Percentiles rank a stretch among this genome's conserved stretches.
These are phyloP conservation scores for Huntiella bhutanensis DNA, from an alignment of 2,329 filamentous ascomycete species.

Conservation along the genomic window DNA sequence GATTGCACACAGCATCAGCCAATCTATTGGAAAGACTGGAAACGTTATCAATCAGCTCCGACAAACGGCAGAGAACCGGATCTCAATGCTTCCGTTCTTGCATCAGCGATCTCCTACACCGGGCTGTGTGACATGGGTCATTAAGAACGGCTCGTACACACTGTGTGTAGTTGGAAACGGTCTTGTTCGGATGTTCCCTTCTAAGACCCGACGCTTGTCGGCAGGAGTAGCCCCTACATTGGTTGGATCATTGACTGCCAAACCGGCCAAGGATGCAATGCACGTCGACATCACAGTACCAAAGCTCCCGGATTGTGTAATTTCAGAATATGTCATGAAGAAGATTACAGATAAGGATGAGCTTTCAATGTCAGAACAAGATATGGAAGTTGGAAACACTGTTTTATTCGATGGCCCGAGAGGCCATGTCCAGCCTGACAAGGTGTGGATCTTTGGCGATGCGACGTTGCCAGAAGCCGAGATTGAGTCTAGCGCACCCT, in stretches of 20 bases:
- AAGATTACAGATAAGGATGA: slow-evolving; percentile 21
- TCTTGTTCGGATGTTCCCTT: slow-evolving; percentile 44
- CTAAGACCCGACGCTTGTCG: slow-evolving; percentile 35
- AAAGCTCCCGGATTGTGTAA: slow-evolving; percentile 37
- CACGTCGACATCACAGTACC: slow-evolving; percentile 50
- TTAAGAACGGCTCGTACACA: slow-evolving; percentile 39
- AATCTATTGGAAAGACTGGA: slow-evolving; percentile 56
- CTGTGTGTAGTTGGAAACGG: slow-evolving; percentile 49
- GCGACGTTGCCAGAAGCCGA: slow-evolving; percentile 59
- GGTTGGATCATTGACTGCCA: background rate
- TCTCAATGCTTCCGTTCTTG: slow-evolving; percentile 42
- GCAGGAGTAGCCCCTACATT: slow-evolving; percentile 16
- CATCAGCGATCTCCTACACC: slow-evolving; percentile 29
- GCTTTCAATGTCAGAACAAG: slow-evolving; percentile 32
- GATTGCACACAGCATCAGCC: slow-evolving; percentile 54
- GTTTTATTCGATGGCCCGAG: slow-evolving; percentile 27
- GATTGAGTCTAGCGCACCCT: slow-evolving; percentile 88
- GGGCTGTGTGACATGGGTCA: slow-evolving; percentile 46
- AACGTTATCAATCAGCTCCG: slow-evolving; percentile 50
- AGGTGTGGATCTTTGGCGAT: slow-evolving; percentile 24
- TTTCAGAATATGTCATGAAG: slow-evolving; percentile 6
- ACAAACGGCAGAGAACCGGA: slow-evolving; percentile 56
- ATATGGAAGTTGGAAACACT: slow-evolving; percentile 34
- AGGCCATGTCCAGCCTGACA: background rate
- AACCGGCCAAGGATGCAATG: slow-evolving; percentile 24